Base-by-base conservation (phyloP, 805 yeast genomes). In the Wickerhamomyces canadensis region DNA sequence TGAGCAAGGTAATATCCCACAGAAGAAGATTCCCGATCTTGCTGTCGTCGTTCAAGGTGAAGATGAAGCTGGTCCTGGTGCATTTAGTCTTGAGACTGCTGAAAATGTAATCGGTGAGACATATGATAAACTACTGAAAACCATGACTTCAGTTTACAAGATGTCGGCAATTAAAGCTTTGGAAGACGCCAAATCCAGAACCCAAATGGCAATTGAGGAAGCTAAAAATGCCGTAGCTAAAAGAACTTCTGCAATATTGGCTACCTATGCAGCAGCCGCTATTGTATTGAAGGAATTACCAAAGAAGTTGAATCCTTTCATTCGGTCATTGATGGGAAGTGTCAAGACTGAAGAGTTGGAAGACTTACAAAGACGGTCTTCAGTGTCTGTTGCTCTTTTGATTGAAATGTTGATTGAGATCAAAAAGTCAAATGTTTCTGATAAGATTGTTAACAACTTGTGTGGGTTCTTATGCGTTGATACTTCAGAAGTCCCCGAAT, bases 1-100 rank as follows among this genome's bases (percentile, higher is more conserved):
- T 27, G 87, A 81, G 34, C 74, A 70, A 23, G 96, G 91, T 5
- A 83, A 81, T 57, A 59, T 91, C 16, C 70, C 91, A 1, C 73
- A 77, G 11, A 67, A 73, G 16, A 82, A 80, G 54, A 58, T 87
- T 5, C 97, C 97, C 0, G 84, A 79, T 37, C 59, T 93, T 15
- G 93, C 98, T 0, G 80, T 88, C 5, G 78, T 89, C 9, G 96
- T 91, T 4, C 91, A 88, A 58, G 98, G 98, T 25, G 98, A 93
- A 55, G 69, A 78, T 1, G 95, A 85, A 42, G 95, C 97, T 2
- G 97, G 96, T 2, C 87, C 95, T 1, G 88, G 82, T 50, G 98
- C 97, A 0, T 93, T 93, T 61, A 76, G 87, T 13, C 57, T 93
- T 28, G 83, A 74, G 30, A 74, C 76, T 43, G 97, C 96, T 1